Percentiles rank a stretch among this genome's conserved stretches.
Conservation (phyloP, 2,329 filamentous ascomycete species). For the Clathrospora elynae region DNA sequence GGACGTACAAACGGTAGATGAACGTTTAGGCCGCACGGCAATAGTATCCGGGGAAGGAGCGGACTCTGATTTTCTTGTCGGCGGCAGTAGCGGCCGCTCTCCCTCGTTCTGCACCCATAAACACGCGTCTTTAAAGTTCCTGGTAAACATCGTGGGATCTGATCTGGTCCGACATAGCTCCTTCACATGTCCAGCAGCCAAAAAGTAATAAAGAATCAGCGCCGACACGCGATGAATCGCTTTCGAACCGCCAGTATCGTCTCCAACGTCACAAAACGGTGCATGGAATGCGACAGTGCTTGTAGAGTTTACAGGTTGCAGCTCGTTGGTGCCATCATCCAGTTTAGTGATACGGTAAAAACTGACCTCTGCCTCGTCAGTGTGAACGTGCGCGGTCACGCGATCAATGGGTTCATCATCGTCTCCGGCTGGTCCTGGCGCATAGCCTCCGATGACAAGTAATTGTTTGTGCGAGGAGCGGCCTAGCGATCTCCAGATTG, state of each 20-base stretch:
- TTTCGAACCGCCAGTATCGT: constrained; percentile 33
- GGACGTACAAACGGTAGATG: constrained; percentile 68
- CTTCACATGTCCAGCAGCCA: constrained; percentile 33
- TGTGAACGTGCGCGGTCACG: constrained; percentile 36
- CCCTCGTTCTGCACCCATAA: constrained; percentile 35
- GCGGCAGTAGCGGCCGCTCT: constrained; percentile 24
- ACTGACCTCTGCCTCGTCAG: constrained; percentile 35
- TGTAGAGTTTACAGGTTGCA: constrained; percentile 34
- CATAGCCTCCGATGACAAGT: constrained; percentile 38
- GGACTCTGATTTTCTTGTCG: constrained; percentile 27
- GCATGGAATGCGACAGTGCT: constrained; percentile 35
- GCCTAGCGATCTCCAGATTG: constrained; percentile 32
- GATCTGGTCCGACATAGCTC: constrained; percentile 31
- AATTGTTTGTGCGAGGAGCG: constrained; percentile 37
- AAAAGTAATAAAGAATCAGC: constrained; percentile 34
- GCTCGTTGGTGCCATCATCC: constrained; percentile 22
- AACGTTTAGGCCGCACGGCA: constrained; percentile 64
- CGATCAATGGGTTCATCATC: constrained; percentile 29
- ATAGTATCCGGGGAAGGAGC: constrained; percentile 21
- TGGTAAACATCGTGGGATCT: constrained; percentile 37
- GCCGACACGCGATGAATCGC: constrained; percentile 36
- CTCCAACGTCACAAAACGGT: constrained; percentile 36
- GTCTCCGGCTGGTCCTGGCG: constrained; percentile 30
- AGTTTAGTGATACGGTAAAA: constrained; percentile 33
- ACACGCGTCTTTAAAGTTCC: constrained; percentile 37